These are phyloP conservation scores for Coemansia sp. DNA, from an alignment of 192 early-diverging fungal genomes.

Conservation along the genomic window DNA sequence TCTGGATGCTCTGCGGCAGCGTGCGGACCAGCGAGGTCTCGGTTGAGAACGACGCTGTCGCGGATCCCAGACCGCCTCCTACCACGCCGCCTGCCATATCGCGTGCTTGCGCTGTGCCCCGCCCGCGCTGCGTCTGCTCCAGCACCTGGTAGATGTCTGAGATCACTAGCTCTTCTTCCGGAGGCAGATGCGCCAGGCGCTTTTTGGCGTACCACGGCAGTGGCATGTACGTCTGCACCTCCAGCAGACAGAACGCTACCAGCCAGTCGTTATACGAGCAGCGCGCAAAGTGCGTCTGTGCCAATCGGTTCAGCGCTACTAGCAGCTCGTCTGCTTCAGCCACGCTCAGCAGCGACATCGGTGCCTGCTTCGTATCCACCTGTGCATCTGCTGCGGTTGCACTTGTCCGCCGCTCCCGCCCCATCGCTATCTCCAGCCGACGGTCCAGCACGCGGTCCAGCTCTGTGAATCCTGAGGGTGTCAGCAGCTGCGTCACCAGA, in stretches of 20 bases:
- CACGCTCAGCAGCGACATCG: constrained; percentile 36
- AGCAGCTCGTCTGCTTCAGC: constrained; percentile 30
- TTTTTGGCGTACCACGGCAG: constrained; percentile 55
- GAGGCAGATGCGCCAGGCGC: constrained; percentile 38
- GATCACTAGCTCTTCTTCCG: constrained; percentile 62
- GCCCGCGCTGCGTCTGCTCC: constrained; percentile 54
- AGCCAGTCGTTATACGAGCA: constrained; percentile 56
- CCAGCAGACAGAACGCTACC: constrained; percentile 48
- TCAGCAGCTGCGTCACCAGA: constrained; percentile 31
- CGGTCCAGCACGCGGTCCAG: constrained; percentile 39
- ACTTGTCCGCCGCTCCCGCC: constrained; percentile 35
- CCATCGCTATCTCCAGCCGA: constrained; percentile 25
- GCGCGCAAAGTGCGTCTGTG: constrained; percentile 50
- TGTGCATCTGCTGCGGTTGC: constrained; percentile 1
- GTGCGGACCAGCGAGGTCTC: constrained; percentile 58
- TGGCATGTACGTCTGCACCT: constrained; percentile 50
- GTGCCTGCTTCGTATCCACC: constrained; percentile 26
- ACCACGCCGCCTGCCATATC: constrained; percentile 13
- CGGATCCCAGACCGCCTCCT: constrained; percentile 7
- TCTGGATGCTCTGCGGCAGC: constrained; percentile 65
- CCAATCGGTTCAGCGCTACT: constrained; percentile 42
- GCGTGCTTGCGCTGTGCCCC: constrained; percentile 16
- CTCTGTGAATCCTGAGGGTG: constrained; percentile 27
- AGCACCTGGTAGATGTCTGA: constrained; percentile 66
- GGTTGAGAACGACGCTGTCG: constrained; percentile 23